Conservation (phyloP, 129 eudicot genomes). For the Flaveria brownii region DNA sequence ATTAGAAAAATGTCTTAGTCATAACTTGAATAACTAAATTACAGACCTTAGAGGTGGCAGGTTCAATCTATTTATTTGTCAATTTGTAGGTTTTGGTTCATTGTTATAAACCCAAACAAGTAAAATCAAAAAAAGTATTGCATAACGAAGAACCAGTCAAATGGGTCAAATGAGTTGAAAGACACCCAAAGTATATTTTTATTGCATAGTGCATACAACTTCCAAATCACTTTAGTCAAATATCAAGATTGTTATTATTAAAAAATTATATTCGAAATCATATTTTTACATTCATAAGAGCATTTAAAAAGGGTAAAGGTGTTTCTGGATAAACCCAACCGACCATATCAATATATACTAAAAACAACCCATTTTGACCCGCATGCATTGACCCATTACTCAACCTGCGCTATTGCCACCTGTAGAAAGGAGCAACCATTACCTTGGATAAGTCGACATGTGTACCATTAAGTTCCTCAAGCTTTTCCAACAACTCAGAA, state of each 20-base stretch:
- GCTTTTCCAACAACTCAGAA: conserved; percentile 57
- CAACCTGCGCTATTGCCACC: not conserved
- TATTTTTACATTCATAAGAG: not conserved
- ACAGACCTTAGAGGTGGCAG: conserved; percentile 1
- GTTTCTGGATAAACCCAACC: not conserved
- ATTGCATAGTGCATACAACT: conserved; percentile 13
- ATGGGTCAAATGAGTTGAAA: conserved; percentile 10
- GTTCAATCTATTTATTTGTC: not conserved
- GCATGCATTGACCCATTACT: conserved; percentile 1
- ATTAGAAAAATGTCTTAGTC: conserved; percentile 20
- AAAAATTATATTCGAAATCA: not conserved
- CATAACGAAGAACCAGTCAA: not conserved
- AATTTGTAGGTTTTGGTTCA: not conserved
- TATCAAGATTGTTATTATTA: not conserved
- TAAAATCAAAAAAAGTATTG: not conserved
- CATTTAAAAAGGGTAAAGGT: not conserved
- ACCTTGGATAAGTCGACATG: conserved; percentile 82
- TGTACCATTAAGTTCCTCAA: conserved; percentile 60
- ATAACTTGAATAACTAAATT: not conserved
- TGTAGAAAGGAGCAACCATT: conserved; percentile 10
- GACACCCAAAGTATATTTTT: conserved; percentile 4
- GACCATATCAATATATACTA: not conserved
- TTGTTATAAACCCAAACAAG: not conserved
- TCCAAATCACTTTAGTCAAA: not conserved
- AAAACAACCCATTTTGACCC: not conserved